Evolutionary conservation across 2,329 filamentous ascomycete species (phyloP).

Genomic region (Hymenoscyphus fraxineus): DNA sequence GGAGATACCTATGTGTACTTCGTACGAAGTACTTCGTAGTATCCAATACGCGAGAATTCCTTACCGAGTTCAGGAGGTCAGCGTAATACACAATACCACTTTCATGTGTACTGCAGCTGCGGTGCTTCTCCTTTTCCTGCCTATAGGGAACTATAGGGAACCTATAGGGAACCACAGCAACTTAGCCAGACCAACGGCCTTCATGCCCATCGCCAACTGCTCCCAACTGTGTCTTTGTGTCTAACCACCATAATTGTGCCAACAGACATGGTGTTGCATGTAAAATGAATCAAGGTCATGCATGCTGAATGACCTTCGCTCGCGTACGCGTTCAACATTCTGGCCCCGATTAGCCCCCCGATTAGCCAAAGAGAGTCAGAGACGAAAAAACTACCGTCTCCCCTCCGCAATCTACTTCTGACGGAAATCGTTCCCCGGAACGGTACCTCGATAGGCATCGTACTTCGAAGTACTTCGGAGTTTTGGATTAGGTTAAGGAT

Average conservation of each 20-base stretch:
- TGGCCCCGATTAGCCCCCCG: not conserved
- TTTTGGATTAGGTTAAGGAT: no score
- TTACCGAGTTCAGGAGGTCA: not conserved
- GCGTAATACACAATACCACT: not conserved
- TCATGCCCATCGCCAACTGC: not conserved
- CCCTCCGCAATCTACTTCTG: not conserved
- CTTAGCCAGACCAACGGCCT: not conserved
- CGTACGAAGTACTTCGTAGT: no score
- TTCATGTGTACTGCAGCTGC: not conserved
- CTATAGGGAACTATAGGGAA: no score
- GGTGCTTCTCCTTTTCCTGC: not conserved
- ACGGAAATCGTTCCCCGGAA: not conserved
- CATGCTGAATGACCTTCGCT: not conserved
- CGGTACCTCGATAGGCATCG: not conserved
- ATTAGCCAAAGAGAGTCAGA: not conserved
- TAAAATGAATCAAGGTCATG: slow-evolving; percentile 2
- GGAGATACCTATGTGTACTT: no score
- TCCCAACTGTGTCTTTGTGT: not conserved
- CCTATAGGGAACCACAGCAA: not conserved
- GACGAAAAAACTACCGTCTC: no score
- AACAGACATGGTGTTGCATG: not conserved
- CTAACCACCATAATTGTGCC: not conserved
- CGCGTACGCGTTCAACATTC: not conserved
- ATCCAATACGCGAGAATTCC: not conserved
- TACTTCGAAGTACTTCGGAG: no score